A percentile compares a stretch with the other conserved stretches of the same genome.
These are phyloP conservation scores for Plasmodium yoelii DNA, from an alignment of 169 alveolate species.

Conservation along the genomic window DNA sequence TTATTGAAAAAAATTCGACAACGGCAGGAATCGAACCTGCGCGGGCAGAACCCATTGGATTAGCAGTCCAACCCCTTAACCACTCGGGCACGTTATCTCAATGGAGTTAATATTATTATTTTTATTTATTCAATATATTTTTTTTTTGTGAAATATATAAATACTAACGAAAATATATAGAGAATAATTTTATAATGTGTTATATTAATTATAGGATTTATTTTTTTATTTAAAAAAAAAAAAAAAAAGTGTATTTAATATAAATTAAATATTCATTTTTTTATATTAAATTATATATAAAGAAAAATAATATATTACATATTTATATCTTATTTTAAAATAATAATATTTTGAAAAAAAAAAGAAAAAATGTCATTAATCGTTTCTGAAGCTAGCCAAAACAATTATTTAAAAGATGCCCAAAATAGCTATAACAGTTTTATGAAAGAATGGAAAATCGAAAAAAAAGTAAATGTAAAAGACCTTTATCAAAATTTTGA, in stretches of 20 bases:
- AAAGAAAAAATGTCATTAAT: conserved; percentile 48
- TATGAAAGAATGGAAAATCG: conserved; percentile 64
- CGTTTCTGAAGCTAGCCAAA: neutral
- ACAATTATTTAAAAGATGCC: neutral
- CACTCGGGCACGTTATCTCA: conserved; percentile 93
- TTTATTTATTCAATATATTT: neutral
- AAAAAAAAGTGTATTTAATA: no score
- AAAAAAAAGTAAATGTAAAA: conserved; percentile 23
- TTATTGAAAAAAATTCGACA: conserved; percentile 84
- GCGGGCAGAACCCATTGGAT: conserved; percentile 98
- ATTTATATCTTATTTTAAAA: no score
- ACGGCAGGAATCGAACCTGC: conserved; percentile 98
- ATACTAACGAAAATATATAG: no score
- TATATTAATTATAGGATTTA: no score
- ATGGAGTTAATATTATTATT: neutral
- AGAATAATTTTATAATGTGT: no score
- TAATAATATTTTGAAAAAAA: no score
- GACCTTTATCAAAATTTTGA: conserved; percentile 58
- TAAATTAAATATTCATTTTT: no score
- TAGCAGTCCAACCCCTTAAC: conserved; percentile 97
- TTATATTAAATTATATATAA: no score
- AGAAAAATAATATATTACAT: no score
- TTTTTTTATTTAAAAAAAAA: no score
- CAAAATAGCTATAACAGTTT: conserved; percentile 9
- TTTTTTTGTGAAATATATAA: no score